Evolutionary conservation across 768 basidiomycete species (phyloP).

Genomic region (Serendipita sp.): DNA sequence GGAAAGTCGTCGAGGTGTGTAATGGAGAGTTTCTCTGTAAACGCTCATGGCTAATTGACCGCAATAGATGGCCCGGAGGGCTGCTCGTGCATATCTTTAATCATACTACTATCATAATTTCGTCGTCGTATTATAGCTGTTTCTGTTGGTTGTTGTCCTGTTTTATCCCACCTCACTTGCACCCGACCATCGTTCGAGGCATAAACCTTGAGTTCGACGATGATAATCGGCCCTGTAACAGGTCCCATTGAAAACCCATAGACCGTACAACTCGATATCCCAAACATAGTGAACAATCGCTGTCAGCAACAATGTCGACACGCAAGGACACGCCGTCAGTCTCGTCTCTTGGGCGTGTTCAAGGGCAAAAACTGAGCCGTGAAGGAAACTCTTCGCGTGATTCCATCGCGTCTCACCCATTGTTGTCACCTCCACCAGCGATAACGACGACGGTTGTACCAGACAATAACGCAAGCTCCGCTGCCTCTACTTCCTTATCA

Average conservation of each 20-base stretch:
- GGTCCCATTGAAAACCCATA: not conserved
- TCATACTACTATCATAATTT: not conserved
- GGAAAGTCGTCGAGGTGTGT: slow-evolving; percentile 91
- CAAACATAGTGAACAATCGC: not conserved
- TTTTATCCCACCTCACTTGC: not conserved
- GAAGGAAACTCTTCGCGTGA: slow-evolving; percentile 31
- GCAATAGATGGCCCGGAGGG: slow-evolving; percentile 10
- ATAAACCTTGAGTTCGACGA: not conserved
- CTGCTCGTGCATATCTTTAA: slow-evolving; percentile 10
- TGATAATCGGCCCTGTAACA: not conserved
- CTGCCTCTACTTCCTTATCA: slow-evolving; percentile 6
- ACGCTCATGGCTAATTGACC: not conserved
- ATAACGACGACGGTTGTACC: slow-evolving; percentile 17
- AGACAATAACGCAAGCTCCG: not conserved
- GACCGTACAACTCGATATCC: not conserved
- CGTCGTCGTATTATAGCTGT: not conserved
- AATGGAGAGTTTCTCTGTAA: not conserved
- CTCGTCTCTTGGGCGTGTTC: not conserved
- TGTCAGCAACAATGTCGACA: not conserved
- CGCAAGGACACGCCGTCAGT: not conserved
- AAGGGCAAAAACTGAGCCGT: not conserved
- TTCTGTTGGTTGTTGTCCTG: no score
- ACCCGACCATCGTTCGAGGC: not conserved
- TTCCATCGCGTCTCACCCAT: slow-evolving; percentile 42
- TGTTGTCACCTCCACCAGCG: slow-evolving; percentile 32